Base-by-base conservation (phyloP, 768 basidiomycete genomes). In the Multifurca ochricompacta region DNA sequence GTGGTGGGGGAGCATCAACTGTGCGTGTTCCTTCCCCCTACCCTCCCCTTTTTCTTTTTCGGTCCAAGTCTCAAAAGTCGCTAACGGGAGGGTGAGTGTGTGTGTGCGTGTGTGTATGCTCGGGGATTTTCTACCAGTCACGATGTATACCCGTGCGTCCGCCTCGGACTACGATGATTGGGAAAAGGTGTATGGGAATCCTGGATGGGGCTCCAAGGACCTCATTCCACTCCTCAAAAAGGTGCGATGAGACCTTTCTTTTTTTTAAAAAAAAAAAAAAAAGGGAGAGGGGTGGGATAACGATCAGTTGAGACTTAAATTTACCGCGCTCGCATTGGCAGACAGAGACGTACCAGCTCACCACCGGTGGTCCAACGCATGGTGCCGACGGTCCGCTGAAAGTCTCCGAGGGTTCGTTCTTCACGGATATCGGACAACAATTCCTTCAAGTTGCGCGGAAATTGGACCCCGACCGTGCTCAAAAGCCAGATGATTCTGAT, bases 111-210 rank as follows among this genome's bases (percentile, higher is more conserved):
- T 8, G 13, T 13, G n/a, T 9, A 13, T 6, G 3, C 25, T 40
- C 8, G 4, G 23, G n/a, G n/a, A n/a, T n/a, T 11, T 5, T 14
- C 18, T 40, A 11, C 3, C 34, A 57, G 73, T 67, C 57, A 71
- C 75, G 63, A 71, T 78, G 71, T 84, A 83, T 54, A 77, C 73
- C 1, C 75, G 83, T 21, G 76, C 79, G 10, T 67, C 78, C 7
- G 76, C 79, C 4, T 82, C 81, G 0, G 83, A 85, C 63, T 83
- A 78, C 44, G 80, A 85, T n/a, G n/a, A n/a, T n/a, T n/a, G n/a
- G n/a, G n/a, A n/a, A n/a, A n/a, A n/a, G n/a, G n/a, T n/a, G n/a
- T 66, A 77, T 27, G 71, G 70, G 3, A 83, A 84, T 63, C 65
- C 73, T 3, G 83, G 82, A 1, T 85, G 83, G 83, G 70, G 80